Evolutionary conservation across 2,329 filamentous ascomycete genomes (phyloP).

Genomic region (Bipolaris bicolor): DNA sequence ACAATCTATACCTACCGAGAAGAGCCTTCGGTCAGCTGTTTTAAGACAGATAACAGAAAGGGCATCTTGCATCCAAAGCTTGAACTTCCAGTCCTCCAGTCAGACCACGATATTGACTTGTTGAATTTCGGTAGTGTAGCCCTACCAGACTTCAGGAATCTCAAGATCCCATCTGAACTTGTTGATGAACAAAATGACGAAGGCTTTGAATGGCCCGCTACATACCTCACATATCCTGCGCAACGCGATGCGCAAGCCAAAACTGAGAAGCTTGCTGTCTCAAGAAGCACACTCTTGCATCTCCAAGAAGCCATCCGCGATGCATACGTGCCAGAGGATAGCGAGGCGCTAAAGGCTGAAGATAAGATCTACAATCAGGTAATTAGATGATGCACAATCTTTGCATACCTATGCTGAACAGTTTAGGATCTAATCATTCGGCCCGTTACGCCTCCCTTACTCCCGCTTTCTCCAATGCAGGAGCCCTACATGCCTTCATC

Average conservation of each 20-base stretch:
- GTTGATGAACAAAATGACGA: conserved; percentile 52
- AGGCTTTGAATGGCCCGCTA: conserved; percentile 50
- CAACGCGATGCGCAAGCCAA: conserved; percentile 30
- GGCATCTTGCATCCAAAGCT: conserved; percentile 46
- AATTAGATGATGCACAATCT: conserved; percentile 14
- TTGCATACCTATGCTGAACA: conserved; percentile 20
- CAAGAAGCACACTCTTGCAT: conserved; percentile 43
- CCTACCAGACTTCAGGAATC: conserved; percentile 34
- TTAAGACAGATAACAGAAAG: conserved; percentile 17
- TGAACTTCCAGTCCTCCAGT: conserved; percentile 55
- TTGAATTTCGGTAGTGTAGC: conserved; percentile 42
- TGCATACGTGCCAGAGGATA: conserved; percentile 25
- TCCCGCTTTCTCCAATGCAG: conserved; percentile 52
- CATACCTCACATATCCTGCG: conserved; percentile 38
- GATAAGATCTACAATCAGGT: conserved; percentile 29
- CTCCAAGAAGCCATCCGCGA: conserved; percentile 46
- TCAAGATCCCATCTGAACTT: conserved; percentile 44
- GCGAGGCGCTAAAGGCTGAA: conserved; percentile 28
- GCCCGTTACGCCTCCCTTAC: conserved; percentile 55
- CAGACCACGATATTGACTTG: conserved; percentile 55
- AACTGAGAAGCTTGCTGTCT: conserved; percentile 49
- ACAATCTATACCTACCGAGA: conserved; percentile 18
- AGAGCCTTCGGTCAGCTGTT: neutral
- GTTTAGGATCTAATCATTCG: conserved; percentile 35
- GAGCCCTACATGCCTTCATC: conserved; percentile 51